phyloP scores from a whole-genome alignment of 1,284 basidiomycete species.

The Leccinum griseonigrum region DNA sequence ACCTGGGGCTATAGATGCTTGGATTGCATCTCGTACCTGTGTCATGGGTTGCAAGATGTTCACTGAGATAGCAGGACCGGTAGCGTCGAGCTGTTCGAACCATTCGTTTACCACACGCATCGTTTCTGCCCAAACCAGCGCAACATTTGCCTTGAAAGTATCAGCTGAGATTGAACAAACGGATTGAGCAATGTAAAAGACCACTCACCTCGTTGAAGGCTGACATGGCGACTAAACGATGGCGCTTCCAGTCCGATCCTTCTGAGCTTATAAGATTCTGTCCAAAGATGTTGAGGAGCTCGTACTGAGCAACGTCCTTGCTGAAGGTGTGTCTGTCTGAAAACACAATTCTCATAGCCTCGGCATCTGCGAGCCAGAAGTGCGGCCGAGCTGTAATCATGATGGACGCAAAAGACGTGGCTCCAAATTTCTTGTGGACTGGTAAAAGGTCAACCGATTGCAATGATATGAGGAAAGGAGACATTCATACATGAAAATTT shows the following conservation, averaged over 20 bases:
- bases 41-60: conserved; percentile 33
- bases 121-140: conserved; percentile 44
- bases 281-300: conserved; percentile 23
- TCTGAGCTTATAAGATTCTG: conserved; percentile 21
- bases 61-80: conserved; percentile 20
- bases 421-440: conserved; percentile 38
- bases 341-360: conserved; percentile 37
- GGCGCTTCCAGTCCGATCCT: conserved; percentile 26
- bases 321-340: conserved; percentile 34
- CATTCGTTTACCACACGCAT: conserved; percentile 43
- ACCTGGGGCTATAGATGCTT: neutral
- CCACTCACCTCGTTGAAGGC: conserved; percentile 25
- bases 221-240: conserved; percentile 26
- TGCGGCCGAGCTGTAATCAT: conserved; percentile 25
- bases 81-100: conserved; percentile 38
- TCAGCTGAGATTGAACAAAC: neutral
- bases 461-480: neutral
- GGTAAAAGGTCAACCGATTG: neutral
- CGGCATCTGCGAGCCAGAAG: conserved; percentile 43
- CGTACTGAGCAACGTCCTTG: conserved; percentile 32
- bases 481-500: conserved; percentile 35
- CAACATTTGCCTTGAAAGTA: conserved; percentile 38
- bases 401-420: conserved; percentile 38
- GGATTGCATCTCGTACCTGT: conserved; percentile 19
- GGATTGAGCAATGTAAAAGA: neutral